Evolutionary conservation across 306 rosid species (phyloP), one percentile per base, ranked within the genome.

Genomic region (Sophora flavescens): DNA sequence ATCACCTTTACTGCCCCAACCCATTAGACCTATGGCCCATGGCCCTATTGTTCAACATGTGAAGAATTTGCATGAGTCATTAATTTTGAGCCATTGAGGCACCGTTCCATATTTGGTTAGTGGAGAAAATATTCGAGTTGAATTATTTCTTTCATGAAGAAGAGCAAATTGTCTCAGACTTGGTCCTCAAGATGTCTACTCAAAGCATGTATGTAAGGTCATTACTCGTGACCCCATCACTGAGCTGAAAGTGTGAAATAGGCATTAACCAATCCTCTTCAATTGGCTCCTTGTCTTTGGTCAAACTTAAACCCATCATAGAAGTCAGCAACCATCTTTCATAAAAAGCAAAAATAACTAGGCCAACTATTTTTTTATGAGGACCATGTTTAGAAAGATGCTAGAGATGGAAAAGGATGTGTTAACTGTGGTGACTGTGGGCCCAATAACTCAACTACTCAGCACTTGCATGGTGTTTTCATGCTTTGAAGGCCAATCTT

Each of bases 361-460:
- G 60, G 62, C 26, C 18, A 18, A 11, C 71, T 47, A 47, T 53
- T 60, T 58, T 58, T 71, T 44, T 3, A 26, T 33, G 64, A 63
- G 79, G 79, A 22, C 70, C 82, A 82, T 76, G 14, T 28, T 53
- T 59, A 30, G 66, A 77, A 80, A 80, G 52, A 61, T 77, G 61
- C 14, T 50, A 53, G 47, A 41, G 51, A 74, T 53, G 72, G 52
- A 77, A 77, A 81, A 47, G 16, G 35, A 8, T 81, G 16, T 26
- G 6, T 77, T 65, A 59, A 71, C 61, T 77, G 80, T 76, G 58
- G 59, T 33, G n/a, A 54, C 35, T 71, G 51, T 63, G 50, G 74
- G 54, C 18, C 75, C 83, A 36, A 11, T 50, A 18, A n/a, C 57
- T 78, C 83, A 84, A 84, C 88, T 48, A 81, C 83, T 81, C 78